A percentile compares a stretch with the other conserved stretches of the same genome.
Evolutionary conservation across 2,329 filamentous ascomycete species (phyloP).

Genomic region (Alternaria sp.): DNA sequence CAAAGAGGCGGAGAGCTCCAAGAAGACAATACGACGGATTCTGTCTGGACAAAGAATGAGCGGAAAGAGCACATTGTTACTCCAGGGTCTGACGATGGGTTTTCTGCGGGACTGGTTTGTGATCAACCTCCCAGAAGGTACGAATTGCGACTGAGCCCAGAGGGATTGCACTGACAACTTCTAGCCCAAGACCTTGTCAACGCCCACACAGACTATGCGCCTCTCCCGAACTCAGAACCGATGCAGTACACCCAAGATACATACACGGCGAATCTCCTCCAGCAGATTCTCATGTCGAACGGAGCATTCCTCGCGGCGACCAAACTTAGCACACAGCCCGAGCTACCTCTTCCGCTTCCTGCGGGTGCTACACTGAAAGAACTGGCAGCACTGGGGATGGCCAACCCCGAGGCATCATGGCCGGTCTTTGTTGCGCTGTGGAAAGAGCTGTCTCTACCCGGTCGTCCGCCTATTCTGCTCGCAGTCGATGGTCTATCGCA

Average conservation of each 20-base stretch:
- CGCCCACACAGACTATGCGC: slow-evolving; percentile 80
- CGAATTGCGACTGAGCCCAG: slow-evolving; percentile 31
- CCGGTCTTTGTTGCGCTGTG: slow-evolving; percentile 81
- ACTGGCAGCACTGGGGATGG: slow-evolving; percentile 72
- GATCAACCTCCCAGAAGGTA: slow-evolving; percentile 88
- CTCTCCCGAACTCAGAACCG: slow-evolving; percentile 65
- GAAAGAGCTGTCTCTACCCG: slow-evolving; percentile 72
- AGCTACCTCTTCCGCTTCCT: slow-evolving; percentile 67
- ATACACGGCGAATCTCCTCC: slow-evolving; percentile 78
- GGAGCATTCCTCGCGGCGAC: slow-evolving; percentile 66
- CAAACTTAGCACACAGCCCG: slow-evolving; percentile 61
- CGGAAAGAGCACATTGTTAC: slow-evolving; percentile 86
- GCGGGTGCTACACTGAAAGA: slow-evolving; percentile 69
- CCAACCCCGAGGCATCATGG: slow-evolving; percentile 81
- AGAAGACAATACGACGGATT: slow-evolving; percentile 69
- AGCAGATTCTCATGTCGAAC: slow-evolving; percentile 77
- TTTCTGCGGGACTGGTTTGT: slow-evolving; percentile 88
- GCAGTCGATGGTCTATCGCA: slow-evolving; percentile 80
- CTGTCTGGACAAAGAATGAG: slow-evolving; percentile 76
- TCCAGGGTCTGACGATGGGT: slow-evolving; percentile 84
- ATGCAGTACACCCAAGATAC: slow-evolving; percentile 77
- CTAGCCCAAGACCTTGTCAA: slow-evolving; percentile 81
- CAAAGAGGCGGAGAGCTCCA: slow-evolving; percentile 63
- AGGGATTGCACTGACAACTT: slow-evolving; percentile 24
- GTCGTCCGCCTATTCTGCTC: slow-evolving; percentile 73